These are phyloP conservation scores for Barbarea vulgaris DNA, from an alignment of 345 rosid species.

Conservation along the genomic window DNA sequence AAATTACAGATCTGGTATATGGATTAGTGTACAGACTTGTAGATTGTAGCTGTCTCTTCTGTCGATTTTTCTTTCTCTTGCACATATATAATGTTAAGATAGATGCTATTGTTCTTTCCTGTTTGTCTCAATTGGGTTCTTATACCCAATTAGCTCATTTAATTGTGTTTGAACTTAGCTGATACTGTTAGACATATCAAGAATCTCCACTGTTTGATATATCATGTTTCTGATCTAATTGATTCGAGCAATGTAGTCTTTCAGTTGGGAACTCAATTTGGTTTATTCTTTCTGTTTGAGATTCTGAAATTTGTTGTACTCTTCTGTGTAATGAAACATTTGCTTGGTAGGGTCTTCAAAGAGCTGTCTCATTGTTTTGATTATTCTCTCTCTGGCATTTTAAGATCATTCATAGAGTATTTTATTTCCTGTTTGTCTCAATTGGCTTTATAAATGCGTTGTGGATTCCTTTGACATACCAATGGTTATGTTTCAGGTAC, in stretches of 20 bases:
- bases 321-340: no score
- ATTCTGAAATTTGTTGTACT: background rate
- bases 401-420: background rate
- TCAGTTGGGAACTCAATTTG: background rate
- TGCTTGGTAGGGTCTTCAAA: no score
- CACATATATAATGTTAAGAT: no score
- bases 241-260: slow-evolving; percentile 15
- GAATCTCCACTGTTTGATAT: background rate
- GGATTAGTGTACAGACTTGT: no score
- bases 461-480: background rate
- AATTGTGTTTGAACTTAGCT: slow-evolving; percentile 38
- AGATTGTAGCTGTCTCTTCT: no score
- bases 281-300: background rate
- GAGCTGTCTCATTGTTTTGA: background rate
- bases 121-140: no score
- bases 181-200: slow-evolving; percentile 20
- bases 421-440: background rate
- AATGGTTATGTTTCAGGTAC: background rate
- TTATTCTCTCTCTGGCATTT: background rate
- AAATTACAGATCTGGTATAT: no score
- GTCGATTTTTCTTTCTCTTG: no score
- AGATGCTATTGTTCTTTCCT: no score
- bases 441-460: background rate
- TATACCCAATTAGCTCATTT: no score
- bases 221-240: slow-evolving; percentile 15